Evolutionary conservation across 1,284 basidiomycete genomes (phyloP).

Genomic region (Exsudoporus floridanus): DNA sequence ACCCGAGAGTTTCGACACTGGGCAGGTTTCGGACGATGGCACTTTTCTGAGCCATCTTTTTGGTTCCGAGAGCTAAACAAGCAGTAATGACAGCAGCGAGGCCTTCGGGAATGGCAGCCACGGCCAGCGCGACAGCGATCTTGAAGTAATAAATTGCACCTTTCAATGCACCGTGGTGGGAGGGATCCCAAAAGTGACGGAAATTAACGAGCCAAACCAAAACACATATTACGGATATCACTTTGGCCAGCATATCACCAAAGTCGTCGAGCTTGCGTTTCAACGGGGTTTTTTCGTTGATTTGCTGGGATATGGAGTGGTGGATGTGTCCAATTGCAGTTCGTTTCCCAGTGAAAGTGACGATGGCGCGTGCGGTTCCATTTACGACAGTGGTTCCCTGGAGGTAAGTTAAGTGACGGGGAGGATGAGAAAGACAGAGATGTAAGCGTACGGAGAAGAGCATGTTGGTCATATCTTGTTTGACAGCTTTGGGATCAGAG

Average conservation of each 20-base stretch:
- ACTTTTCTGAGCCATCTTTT: conserved; percentile 98
- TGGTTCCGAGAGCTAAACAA: conserved; percentile 92
- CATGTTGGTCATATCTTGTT: conserved; percentile 96
- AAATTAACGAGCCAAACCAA: conserved; percentile 96
- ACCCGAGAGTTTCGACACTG: conserved; percentile 94
- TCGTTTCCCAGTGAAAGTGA: conserved; percentile 79
- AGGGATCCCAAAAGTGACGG: conserved; percentile 89
- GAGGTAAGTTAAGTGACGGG: conserved; percentile 1
- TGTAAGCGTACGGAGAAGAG: conserved; percentile 69
- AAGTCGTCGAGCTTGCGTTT: conserved; percentile 97
- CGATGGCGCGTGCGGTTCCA: conserved; percentile 81
- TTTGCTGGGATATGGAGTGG: conserved; percentile 87
- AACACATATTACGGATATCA: conserved; percentile 92
- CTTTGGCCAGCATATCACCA: conserved; percentile 93
- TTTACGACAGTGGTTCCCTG: conserved; percentile 94
- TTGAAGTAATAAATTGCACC: conserved; percentile 98
- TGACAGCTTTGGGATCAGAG: conserved; percentile 74
- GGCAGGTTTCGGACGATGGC: conserved; percentile 95
- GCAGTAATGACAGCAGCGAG: conserved; percentile 95
- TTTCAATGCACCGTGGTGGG: conserved; percentile 85
- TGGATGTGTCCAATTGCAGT: conserved; percentile 96
- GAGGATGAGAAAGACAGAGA: not conserved
- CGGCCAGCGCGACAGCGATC: conserved; percentile 94
- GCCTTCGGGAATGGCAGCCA: conserved; percentile 95
- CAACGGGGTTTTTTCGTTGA: conserved; percentile 89